Base-by-base conservation (phyloP, 495 filamentous ascomycete species). In the Mytilinidion resinicola region DNA sequence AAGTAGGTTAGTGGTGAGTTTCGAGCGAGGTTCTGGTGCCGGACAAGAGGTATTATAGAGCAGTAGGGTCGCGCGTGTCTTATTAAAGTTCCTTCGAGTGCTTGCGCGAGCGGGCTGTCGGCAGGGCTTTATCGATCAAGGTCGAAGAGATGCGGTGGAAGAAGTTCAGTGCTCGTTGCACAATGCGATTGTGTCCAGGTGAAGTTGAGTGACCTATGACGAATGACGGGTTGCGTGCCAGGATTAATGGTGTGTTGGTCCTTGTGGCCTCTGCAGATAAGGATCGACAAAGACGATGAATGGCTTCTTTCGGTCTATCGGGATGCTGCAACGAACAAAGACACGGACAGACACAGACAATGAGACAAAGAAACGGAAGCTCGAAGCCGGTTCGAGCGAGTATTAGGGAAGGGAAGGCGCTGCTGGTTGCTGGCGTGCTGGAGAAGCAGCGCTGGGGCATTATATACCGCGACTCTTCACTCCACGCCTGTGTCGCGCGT, bases 261-360 rank as follows among this genome's bases (percentile, higher is more conserved):
- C 57, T 47, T 50, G 57, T 55, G 55, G 38, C 42, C 54, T 53
- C 57, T 51, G 51, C 11, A 53, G 11, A 44, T 38, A 41, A 46
- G 38, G 60, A 55, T 62, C 55, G 59, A 57, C 54, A 62, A 62
- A 57, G 59, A 53, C 17, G 20, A 9, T 53, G 38, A 55, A 17
- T 35, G 55, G 10, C 49, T 17, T 37, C 44, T 56, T 48, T 35
- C n/a, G 37, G 36, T 8, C 19, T 35, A 17, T 30, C 25, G 37
- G 15, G 21, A 2, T 53, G 35, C 15, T 34, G 15, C 1, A 19
- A 30, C 25, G 2, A 6, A 30, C 25, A 30, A 30, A 30, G 25
- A 30, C 2, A 30, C 25, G 25, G 25, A 30, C 25, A 30, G 25
- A 19, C 20, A 43, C 17, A 55, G 34, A 44, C 30, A 38, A 38